Evolutionary conservation across 352 stramenopile species (phyloP).

Genomic region (Phytophthora megakarya): DNA sequence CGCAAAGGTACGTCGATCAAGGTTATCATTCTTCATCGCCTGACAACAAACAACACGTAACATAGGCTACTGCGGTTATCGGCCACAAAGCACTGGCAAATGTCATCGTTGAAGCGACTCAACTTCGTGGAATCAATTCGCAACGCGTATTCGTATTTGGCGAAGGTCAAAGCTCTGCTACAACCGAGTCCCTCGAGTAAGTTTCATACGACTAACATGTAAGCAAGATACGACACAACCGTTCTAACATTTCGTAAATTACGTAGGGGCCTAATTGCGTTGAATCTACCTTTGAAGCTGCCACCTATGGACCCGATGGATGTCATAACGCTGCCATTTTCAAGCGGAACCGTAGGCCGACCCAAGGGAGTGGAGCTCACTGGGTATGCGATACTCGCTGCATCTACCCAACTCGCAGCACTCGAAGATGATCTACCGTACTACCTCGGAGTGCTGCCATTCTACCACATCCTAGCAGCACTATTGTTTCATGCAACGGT

Average conservation of each 20-base stretch:
- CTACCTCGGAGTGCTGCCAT: slow-evolving; percentile 83
- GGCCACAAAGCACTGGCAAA: slow-evolving; percentile 33
- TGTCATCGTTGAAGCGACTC: slow-evolving; percentile 23
- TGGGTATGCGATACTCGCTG: slow-evolving; percentile 78
- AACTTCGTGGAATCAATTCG: slow-evolving; percentile 7
- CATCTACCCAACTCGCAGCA: no score
- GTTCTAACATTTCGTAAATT: neutral
- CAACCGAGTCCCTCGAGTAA: no score
- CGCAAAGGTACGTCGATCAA: slow-evolving; percentile 29
- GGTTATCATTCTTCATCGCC: no score
- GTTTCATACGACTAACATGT: no score
- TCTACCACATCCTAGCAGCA: slow-evolving; percentile 96
- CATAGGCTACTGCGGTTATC: no score
- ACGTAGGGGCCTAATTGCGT: slow-evolving; percentile 16
- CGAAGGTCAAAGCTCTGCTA: no score
- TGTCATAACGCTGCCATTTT: slow-evolving; percentile 80
- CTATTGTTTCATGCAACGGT: slow-evolving; percentile 83
- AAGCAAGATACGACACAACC: no score
- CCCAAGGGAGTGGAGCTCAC: slow-evolving; percentile 90
- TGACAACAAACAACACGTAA: no score
- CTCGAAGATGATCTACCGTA: slow-evolving; percentile 66
- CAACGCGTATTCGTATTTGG: slow-evolving; percentile 31
- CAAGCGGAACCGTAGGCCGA: slow-evolving; percentile 90
- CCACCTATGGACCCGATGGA: slow-evolving; percentile 24
- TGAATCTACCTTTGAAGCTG: slow-evolving; percentile 22